Evolutionary conservation across 1,284 basidiomycete genomes (phyloP), one percentile per base, ranked within the genome.

Genomic region (Apiotrichum siamense): DNA sequence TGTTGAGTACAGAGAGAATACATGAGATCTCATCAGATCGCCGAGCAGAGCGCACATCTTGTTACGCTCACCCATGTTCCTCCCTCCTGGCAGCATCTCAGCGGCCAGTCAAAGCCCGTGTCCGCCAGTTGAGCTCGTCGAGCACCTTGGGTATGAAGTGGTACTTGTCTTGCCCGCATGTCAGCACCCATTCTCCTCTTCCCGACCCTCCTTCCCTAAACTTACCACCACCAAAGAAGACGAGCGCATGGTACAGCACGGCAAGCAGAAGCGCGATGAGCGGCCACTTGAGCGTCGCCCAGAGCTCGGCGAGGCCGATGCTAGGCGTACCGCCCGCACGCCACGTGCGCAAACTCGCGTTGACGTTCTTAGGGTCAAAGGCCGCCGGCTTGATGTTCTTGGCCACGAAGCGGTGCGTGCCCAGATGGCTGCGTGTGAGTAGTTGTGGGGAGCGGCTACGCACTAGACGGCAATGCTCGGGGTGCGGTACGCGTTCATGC

Each of bases 391-490:
- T 63, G 33, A 69, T 60, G 42, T 73, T 72, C 26, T 59, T 63
- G 10, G 64, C 57, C 27, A 73, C 35, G 47, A 73, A 70, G 3
- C 43, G 49, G 54, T 74, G 73, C 6, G 61, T 60, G 3, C 65
- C 65, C 35, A 72, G 43, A 50, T 74, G 69, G 50, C 72, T 74
- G 40, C n/a, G n/a, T n/a, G n/a, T n/a, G n/a, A n/a, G n/a, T n/a
- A n/a, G n/a, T n/a, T n/a, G n/a, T n/a, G n/a, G n/a, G n/a, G n/a
- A n/a, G n/a, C n/a, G n/a, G n/a, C 27, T 23, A 67, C 69, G 31
- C 39, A 74, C 73, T 76, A 76, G 11, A 76, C 53, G 3, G 73
- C 58, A 25, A 76, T 42, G 31, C 67, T 66, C 3, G 74, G 74
- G 2, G 74, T 75, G 7, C 64, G 44, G 47, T 66, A 71, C 2